These are phyloP conservation scores for Aureobasidium mangrovei DNA, from an alignment of 2,329 filamentous ascomycete species.

Conservation along the genomic window DNA sequence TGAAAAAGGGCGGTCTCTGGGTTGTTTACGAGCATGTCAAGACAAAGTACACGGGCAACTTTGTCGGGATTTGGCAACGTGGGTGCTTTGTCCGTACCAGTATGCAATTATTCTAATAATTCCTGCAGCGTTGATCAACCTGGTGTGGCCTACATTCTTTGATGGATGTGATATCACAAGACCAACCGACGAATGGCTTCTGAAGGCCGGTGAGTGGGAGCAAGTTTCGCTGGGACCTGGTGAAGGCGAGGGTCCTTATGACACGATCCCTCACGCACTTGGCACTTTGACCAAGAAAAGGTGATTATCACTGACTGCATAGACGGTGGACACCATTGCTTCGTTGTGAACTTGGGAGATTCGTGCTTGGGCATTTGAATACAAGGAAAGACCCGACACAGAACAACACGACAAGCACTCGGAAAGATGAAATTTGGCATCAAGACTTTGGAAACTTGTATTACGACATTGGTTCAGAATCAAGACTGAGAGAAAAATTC, in stretches of 20 bases:
- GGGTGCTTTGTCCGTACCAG: slow-evolving; percentile 12
- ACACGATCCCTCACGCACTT: slow-evolving; percentile 27
- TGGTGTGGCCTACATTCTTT: slow-evolving; percentile 29
- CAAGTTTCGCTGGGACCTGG: slow-evolving; percentile 25
- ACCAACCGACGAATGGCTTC: slow-evolving; percentile 29
- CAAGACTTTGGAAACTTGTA: too few relatives aligned
- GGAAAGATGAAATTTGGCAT: too few relatives aligned
- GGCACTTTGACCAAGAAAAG: slow-evolving; percentile 26
- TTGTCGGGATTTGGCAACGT: slow-evolving; percentile 30
- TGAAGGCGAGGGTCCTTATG: slow-evolving; percentile 26
- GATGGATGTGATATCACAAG: slow-evolving; percentile 28
- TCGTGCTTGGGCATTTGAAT: too few relatives aligned
- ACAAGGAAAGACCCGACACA: too few relatives aligned
- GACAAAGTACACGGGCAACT: slow-evolving; percentile 26
- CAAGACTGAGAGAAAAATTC: too few relatives aligned
- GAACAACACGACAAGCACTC: too few relatives aligned
- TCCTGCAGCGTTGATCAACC: slow-evolving; percentile 22
- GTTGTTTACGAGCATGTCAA: slow-evolving; percentile 55
- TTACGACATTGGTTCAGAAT: too few relatives aligned
- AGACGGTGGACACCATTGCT: too few relatives aligned
- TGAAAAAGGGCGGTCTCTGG: slow-evolving; percentile 55
- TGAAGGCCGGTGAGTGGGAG: slow-evolving; percentile 28
- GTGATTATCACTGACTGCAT: neutral
- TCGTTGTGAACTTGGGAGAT: too few relatives aligned
- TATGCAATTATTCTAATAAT: neutral